Conservation (phyloP, 345 rosid genomes). For the Linum usitatissimum region DNA sequence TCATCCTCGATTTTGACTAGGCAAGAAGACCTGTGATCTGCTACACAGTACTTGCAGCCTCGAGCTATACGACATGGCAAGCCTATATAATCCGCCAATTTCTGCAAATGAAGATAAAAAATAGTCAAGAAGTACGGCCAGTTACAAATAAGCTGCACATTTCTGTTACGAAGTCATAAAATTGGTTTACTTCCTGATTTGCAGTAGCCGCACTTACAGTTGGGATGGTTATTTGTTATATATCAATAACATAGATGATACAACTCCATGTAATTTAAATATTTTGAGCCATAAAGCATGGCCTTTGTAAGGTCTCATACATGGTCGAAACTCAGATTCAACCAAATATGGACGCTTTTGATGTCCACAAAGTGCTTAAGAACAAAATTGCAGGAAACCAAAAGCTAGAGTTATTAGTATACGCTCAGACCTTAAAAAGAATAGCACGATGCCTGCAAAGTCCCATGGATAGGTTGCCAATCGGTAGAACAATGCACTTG, state of each 20-base stretch:
- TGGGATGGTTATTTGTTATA: too few relatives aligned
- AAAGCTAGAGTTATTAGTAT: background rate
- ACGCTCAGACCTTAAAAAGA: conserved; percentile 59
- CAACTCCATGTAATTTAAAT: too few relatives aligned
- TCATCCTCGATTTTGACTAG: conserved; percentile 84
- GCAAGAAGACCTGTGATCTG: conserved; percentile 83
- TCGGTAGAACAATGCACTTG: conserved; percentile 73
- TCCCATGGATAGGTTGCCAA: conserved; percentile 76
- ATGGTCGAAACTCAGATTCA: too few relatives aligned
- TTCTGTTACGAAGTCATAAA: background rate
- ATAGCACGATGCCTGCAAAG: conserved; percentile 96
- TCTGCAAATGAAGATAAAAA: conserved; percentile 33
- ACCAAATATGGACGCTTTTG: too few relatives aligned
- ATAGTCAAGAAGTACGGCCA: background rate
- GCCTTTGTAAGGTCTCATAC: too few relatives aligned
- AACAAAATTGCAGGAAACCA: too few relatives aligned
- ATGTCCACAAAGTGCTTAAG: too few relatives aligned
- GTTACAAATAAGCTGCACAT: background rate
- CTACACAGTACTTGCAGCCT: conserved; percentile 81
- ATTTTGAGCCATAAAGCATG: too few relatives aligned
- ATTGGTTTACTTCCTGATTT: background rate
- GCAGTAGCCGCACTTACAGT: background rate
- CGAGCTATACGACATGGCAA: conserved; percentile 96
- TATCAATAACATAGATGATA: too few relatives aligned
- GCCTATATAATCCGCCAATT: conserved; percentile 87